Evolutionary conservation across 2,329 filamentous ascomycete species (phyloP).

Genomic region (Didymella exigua): DNA sequence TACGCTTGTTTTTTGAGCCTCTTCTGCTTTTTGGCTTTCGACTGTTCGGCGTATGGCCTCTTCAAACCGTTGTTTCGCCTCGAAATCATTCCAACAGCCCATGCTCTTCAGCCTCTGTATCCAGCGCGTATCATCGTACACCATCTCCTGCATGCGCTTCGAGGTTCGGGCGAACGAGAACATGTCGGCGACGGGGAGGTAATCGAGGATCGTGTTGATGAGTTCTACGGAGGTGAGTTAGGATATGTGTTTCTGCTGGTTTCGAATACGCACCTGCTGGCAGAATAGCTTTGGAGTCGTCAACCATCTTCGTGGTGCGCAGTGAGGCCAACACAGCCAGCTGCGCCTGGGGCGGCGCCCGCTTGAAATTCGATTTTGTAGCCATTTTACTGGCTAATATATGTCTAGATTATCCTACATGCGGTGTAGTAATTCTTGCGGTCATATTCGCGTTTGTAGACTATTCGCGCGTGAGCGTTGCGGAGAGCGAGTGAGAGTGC

Average conservation of each 20-base stretch:
- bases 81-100: conserved; percentile 88
- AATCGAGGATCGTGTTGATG: conserved; percentile 84
- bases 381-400: conserved; percentile 29
- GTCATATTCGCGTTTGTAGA: conserved; percentile 10
- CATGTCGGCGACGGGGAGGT: conserved; percentile 83
- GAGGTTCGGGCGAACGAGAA: conserved; percentile 84
- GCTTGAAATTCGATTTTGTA: conserved; percentile 58
- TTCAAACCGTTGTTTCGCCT: conserved; percentile 81
- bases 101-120: conserved; percentile 83
- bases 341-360: conserved; percentile 43
- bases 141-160: conserved; percentile 92
- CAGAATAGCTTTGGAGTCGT: conserved; percentile 75
- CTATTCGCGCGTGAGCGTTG: conserved; percentile 2
- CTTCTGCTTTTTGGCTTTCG: conserved; percentile 60
- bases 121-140: conserved; percentile 97
- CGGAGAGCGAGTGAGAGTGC: conserved; percentile 9
- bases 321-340: conserved; percentile 72
- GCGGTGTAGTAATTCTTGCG: not conserved
- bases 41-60: conserved; percentile 64
- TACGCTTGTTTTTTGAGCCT: conserved; percentile 46
- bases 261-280: conserved; percentile 70
- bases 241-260: not conserved
- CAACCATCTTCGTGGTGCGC: conserved; percentile 79
- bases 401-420: conserved; percentile 5
- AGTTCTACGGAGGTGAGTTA: conserved; percentile 66